Evolutionary conservation across 2,329 filamentous ascomycete species (phyloP), one percentile per base, ranked within the genome.

Genomic region (Colletotrichum tamarilloi): DNA sequence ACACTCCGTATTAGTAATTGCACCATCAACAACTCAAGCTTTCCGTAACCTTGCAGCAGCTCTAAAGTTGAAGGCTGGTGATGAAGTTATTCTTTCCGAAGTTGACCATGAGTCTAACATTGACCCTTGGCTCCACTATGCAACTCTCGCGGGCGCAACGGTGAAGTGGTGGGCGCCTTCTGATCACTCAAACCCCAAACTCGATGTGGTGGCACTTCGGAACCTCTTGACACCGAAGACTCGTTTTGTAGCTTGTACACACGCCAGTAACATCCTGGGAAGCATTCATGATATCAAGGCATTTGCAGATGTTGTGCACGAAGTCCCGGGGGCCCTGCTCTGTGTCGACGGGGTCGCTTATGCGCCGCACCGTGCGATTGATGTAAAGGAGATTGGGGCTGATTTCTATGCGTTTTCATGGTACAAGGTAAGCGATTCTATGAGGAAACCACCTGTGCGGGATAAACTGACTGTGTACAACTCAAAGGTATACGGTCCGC

Each of bases 101-200:
- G 84, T 95, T 66, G 93, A 95, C 79, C 93, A 96, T 77, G 94
- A 95, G 82, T 91, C 93, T 38, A 95, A 95, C 79, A 90, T 94
- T 70, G 90, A 92, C 1, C 87, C 93, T 0, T 96, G 93, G 94
- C 83, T 94, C 0, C 88, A 90, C 64, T 86, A 95, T 26, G 93
- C 93, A 1, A 81, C 87, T 32, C 87, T 88, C 9, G 86, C 90
- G 58, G 86, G 88, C 2, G 84, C 94, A 5, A 87, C 82, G 0
- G 79, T 95, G 58, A 94, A 92, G 78, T 95, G 92, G 92, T 95
- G 93, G 93, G 82, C 82, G n/a, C 88, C 89, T 2, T 77, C 80
- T 14, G 77, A 84, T 69, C 82, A 82, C 28, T 82, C 79, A 3
- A 90, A 91, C 77, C 91, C 92, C 0, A 88, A 87, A 67, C 42